Conservation (phyloP, 179 eudicot genomes). For the Actinidia polygama region DNA sequence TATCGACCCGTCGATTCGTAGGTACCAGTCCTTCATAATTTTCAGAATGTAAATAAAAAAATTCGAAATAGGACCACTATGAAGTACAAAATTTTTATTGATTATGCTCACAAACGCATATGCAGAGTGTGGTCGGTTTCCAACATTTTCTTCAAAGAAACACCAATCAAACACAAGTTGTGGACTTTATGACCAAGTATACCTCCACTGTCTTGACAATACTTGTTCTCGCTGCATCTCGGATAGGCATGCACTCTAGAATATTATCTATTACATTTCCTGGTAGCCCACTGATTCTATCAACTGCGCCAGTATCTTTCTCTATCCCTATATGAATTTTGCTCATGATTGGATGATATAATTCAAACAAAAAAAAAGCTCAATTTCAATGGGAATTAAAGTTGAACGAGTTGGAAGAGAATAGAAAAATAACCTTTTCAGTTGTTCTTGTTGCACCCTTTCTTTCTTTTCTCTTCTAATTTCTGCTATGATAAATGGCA, state of each 20-base stretch:
- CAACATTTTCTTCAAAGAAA: neutral
- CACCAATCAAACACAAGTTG: constrained; percentile 7
- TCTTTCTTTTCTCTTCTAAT: too few relatives aligned
- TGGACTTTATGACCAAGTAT: neutral
- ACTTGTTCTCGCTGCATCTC: constrained; percentile 23
- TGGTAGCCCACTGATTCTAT: constrained; percentile 11
- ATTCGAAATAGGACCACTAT: neutral
- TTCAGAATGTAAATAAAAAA: constrained; percentile 1
- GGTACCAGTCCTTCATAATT: neutral
- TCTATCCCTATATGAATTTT: too few relatives aligned
- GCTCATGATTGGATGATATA: too few relatives aligned
- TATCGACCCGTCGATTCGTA: neutral
- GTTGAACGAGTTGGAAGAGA: too few relatives aligned
- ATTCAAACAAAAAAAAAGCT: too few relatives aligned
- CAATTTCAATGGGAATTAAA: too few relatives aligned
- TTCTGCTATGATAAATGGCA: too few relatives aligned
- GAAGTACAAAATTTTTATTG: neutral
- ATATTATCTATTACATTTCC: neutral
- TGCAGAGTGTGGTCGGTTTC: neutral
- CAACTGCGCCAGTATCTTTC: too few relatives aligned
- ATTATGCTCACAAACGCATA: neutral
- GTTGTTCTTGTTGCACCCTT: too few relatives aligned
- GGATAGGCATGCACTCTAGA: constrained; percentile 4
- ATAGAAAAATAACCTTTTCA: too few relatives aligned
- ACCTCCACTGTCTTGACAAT: constrained; percentile 21